These are phyloP conservation scores for Umbellularia californica DNA, from an alignment of 164 flowering plant genomes.

Conservation along the genomic window DNA sequence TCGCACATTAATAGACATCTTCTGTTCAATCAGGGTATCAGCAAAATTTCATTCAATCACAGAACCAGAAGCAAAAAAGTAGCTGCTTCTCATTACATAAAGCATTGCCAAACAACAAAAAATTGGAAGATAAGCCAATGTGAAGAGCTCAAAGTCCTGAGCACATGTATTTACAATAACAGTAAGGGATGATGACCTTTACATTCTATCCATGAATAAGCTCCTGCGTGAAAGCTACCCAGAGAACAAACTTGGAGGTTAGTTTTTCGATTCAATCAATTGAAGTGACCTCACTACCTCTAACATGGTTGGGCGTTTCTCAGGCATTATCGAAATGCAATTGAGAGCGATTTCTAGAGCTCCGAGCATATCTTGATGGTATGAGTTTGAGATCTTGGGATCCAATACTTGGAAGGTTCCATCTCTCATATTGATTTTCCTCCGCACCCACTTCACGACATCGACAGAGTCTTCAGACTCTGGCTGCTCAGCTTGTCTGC, in stretches of 20 bases:
- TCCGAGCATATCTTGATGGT: constrained; percentile 44
- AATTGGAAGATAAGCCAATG: neutral
- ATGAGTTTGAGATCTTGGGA: constrained; percentile 39
- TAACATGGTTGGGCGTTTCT: constrained; percentile 67
- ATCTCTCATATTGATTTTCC: constrained; percentile 62
- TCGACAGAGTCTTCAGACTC: constrained; percentile 45
- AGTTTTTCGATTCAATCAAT: constrained; percentile 24
- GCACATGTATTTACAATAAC: constrained; percentile 7
- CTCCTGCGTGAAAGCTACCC: constrained; percentile 12
- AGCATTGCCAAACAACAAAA: neutral
- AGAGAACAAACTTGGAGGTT: constrained; percentile 4
- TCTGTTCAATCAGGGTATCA: neutral
- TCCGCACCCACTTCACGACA: constrained; percentile 73
- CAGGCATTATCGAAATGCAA: constrained; percentile 72
- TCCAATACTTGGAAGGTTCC: constrained; percentile 64
- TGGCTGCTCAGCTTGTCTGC: constrained; percentile 45
- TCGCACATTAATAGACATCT: neutral
- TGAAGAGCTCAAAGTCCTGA: neutral
- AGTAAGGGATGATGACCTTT: neutral
- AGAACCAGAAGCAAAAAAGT: neutral
- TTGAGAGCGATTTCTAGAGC: constrained; percentile 66
- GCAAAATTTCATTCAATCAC: neutral
- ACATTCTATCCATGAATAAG: constrained; percentile 14
- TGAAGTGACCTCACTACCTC: constrained; percentile 64
- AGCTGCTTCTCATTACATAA: neutral